These are phyloP conservation scores for Apiospora kogelbergensis DNA, from an alignment of 2,329 filamentous ascomycete species.

Conservation along the genomic window DNA sequence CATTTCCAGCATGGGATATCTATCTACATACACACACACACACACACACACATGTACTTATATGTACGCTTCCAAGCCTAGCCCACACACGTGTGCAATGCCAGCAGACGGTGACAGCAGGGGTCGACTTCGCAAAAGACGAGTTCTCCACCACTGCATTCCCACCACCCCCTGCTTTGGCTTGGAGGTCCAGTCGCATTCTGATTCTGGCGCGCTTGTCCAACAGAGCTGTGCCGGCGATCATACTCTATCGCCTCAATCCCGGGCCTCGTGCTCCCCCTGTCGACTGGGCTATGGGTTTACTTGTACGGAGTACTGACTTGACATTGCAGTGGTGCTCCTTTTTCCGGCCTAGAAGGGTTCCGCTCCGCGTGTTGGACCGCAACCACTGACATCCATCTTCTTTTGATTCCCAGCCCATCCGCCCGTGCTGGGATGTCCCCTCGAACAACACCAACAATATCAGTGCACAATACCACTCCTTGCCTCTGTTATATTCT, in stretches of 20 bases:
- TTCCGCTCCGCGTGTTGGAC: not conserved
- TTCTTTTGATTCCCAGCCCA: slow-evolving; percentile 2
- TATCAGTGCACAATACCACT: not conserved
- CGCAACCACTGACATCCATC: not conserved
- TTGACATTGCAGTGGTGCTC: not conserved
- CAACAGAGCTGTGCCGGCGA: slow-evolving; percentile 4
- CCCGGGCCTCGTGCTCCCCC: slow-evolving; percentile 5
- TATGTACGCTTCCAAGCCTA: not conserved
- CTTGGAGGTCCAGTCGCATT: not conserved
- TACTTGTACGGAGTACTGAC: too few species aligned
- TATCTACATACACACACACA: not conserved
- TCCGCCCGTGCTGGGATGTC: not conserved
- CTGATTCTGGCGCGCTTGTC: slow-evolving; percentile 3
- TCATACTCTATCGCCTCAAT: slow-evolving; percentile 4
- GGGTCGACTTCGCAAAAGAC: not conserved
- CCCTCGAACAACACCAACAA: not conserved
- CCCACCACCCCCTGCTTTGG: not conserved
- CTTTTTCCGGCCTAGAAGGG: not conserved
- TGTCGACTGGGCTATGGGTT: not conserved
- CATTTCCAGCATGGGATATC: not conserved
- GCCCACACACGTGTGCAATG: too few species aligned
- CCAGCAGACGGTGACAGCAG: not conserved
- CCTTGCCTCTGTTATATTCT: not conserved
- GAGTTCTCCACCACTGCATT: not conserved
- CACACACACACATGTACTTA: too few species aligned